A percentile compares a stretch with the other conserved stretches of the same genome.
These are phyloP conservation scores for Fistulifera pelliculosa DNA, from an alignment of 108 stramenopile species.

Conservation along the genomic window DNA sequence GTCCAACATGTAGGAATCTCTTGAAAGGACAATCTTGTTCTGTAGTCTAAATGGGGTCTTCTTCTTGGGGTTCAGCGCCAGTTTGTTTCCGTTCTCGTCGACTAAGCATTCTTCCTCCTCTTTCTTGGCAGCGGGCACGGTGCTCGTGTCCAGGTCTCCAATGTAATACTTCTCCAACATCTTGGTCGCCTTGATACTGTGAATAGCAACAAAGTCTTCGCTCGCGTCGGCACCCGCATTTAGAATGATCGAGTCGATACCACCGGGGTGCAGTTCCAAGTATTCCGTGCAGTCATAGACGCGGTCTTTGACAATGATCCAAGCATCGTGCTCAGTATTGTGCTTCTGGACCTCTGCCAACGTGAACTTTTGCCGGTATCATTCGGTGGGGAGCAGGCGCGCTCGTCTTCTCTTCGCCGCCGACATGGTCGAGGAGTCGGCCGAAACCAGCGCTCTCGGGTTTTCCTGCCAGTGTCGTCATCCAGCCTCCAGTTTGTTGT, in stretches of 20 bases:
- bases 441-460: constrained; percentile 78
- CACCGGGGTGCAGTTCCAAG: constrained; percentile 92
- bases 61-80: constrained; percentile 82
- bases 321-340: constrained; percentile 82
- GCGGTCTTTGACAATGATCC: constrained; percentile 88
- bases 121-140: constrained; percentile 8
- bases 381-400: constrained; percentile 25
- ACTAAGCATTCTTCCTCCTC: constrained; percentile 32
- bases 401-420: constrained; percentile 24
- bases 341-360: constrained; percentile 85
- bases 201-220: constrained; percentile 96
- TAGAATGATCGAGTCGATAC: constrained; percentile 87
- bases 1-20: constrained; percentile 88
- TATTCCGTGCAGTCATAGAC: constrained; percentile 93
- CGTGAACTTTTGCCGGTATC: constrained; percentile 60
- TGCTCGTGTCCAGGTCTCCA: constrained; percentile 65
- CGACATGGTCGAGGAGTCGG: constrained; percentile 42
- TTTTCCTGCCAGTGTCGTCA: constrained; percentile 75
- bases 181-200: constrained; percentile 87
- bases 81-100: constrained; percentile 46
- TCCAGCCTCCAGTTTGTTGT: constrained; percentile 91
- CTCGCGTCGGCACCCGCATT: constrained; percentile 93
- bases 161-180: constrained; percentile 92
- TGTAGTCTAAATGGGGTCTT: constrained; percentile 79
- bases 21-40: constrained; percentile 82